Base-by-base conservation (phyloP, 441 rosid genomes). In the Heliophila coronopifolia region DNA sequence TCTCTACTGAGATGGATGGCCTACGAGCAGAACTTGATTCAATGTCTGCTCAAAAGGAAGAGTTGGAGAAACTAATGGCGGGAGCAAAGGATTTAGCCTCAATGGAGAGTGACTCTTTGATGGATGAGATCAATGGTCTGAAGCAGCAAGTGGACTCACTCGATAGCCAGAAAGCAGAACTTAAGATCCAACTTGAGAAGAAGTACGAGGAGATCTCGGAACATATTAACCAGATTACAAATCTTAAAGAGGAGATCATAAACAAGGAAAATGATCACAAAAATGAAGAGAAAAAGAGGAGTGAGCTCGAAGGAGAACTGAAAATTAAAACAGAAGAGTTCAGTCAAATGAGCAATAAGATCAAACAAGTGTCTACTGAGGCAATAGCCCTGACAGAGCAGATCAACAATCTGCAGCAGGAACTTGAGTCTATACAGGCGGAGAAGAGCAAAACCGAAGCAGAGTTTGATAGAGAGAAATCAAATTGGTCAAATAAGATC, bases 111-210 rank as follows among this genome's bases (percentile, higher is more conserved):
- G 54, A 54, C 7, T 36, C 38, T 49, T 54, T 66, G 26, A 37
- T 17, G 6, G 71, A 66, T 59, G 56, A 66, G 54, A 54, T 67
- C 41, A 14, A 35, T 34, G 49, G 31, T 39, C 72, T 83, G 72
- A 74, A 72, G 50, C 74, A 75, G 48, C 67, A 87, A 67, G 38
- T 79, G 58, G 80, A 46, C 58, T 70, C 74, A 25, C 67, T 83
- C 32, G 64, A 50, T 9, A 65, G 63, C 57, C 77, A 77, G 55
- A 85, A 72, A 65, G 74, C 73, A 38, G 84, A 75, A 44, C 51
- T 76, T 17, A 79, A 73, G 56, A 37, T 60, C 44, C 80, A 83
- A 38, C 83, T 79, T 42, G 76, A 76, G 68, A 69, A 66, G 9
- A 79, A 72, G 68, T 60, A 70, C 6, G 53, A 43, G 42, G 84